phyloP scores from a whole-genome alignment of 139 green algal species.

The Chlamydomonas schloesseri region DNA sequence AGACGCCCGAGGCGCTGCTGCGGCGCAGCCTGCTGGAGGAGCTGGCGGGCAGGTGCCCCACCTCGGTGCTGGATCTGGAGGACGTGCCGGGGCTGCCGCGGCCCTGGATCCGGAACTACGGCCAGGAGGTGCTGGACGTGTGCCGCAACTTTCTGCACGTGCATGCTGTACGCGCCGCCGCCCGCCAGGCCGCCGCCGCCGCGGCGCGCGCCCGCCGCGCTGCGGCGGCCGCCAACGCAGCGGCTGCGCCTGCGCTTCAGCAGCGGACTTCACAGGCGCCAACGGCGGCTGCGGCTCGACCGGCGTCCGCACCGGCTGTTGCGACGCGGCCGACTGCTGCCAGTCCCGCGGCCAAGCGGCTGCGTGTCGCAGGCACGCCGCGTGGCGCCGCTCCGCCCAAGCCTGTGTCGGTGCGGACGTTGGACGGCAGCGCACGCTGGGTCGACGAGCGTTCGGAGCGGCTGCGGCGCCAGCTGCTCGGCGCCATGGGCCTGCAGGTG shows the following conservation, averaged over 20 bases:
- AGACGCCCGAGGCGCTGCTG: slow-evolving; percentile 14
- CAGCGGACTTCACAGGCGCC: too few relatives aligned
- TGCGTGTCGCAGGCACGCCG: too few relatives aligned
- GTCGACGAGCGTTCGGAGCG: neutral
- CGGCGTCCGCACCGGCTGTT: too few relatives aligned
- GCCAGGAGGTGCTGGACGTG: slow-evolving; percentile 27
- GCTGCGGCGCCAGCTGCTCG: slow-evolving; percentile 1
- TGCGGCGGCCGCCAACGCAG: too few relatives aligned
- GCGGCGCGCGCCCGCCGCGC: too few relatives aligned
- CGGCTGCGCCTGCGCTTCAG: too few relatives aligned
- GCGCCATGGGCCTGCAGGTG: neutral
- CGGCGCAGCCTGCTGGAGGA: neutral
- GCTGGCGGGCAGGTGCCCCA: slow-evolving; percentile 6
- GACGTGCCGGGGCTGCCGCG: neutral
- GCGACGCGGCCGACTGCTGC: too few relatives aligned
- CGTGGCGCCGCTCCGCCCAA: too few relatives aligned
- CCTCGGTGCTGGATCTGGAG: slow-evolving; percentile 8
- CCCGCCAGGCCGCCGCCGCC: neutral
- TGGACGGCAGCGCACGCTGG: neutral
- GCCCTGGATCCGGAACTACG: neutral
- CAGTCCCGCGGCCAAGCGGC: too few relatives aligned
- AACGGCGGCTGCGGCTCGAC: too few relatives aligned
- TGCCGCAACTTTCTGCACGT: slow-evolving; percentile 9
- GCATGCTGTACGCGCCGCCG: neutral
- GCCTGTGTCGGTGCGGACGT: neutral